Conservation (phyloP, 352 stramenopile genomes). For the Pilasporangium apinafurcum region DNA sequence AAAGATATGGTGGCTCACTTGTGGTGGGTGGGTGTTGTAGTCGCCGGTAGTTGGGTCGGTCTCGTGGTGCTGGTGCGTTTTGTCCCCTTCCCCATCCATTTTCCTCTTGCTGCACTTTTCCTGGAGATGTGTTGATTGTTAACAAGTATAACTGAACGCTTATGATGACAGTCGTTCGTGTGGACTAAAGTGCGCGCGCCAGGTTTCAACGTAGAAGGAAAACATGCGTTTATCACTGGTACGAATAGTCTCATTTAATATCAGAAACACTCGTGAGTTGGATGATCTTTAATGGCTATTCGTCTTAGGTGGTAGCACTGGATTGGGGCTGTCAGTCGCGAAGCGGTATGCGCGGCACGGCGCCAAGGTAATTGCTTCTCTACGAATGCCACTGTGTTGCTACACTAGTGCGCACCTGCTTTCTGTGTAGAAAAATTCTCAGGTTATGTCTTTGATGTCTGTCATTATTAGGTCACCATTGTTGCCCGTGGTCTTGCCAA, state of each 20-base stretch:
- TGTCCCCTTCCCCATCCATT: neutral
- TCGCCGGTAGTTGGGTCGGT: slow-evolving; percentile 34
- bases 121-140: neutral
- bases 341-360: slow-evolving; percentile 61
- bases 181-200: slow-evolving; percentile 54
- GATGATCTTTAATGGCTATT: no score
- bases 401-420: no score
- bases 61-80: slow-evolving; percentile 41
- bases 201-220: slow-evolving; percentile 67
- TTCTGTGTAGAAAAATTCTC: neutral
- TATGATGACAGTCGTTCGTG: slow-evolving; percentile 37
- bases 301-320: slow-evolving; percentile 45
- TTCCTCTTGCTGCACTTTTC: neutral
- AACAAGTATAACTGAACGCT: slow-evolving; percentile 1
- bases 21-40: slow-evolving; percentile 39
- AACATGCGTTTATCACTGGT: slow-evolving; percentile 77
- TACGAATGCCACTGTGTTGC: no score
- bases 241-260: no score
- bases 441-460: neutral
- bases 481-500: slow-evolving; percentile 50
- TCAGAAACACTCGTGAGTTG: no score
- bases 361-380: slow-evolving; percentile 42
- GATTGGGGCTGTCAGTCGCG: slow-evolving; percentile 58
- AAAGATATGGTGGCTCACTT: slow-evolving; percentile 27
- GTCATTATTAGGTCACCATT: slow-evolving; percentile 46